Evolutionary conservation across 352 stramenopile species (phyloP), one percentile per base, ranked within the genome.

Genomic region (Peronospora belbahrii): DNA sequence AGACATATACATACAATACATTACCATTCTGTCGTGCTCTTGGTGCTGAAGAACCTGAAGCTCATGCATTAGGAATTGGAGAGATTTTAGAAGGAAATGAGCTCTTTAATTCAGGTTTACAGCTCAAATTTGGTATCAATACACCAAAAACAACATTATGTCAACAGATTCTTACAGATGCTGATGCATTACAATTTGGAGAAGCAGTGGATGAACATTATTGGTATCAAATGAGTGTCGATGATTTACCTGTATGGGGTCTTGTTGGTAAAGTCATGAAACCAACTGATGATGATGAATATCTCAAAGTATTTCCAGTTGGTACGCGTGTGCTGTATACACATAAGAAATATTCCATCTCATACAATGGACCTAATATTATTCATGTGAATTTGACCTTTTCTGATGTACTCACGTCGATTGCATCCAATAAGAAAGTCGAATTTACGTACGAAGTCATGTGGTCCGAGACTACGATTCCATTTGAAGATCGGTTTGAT

Each of bases 1-100:
- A 99, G 79, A 98, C 96, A 34, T 99, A 99, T 69, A 95, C 96
- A 62, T 99, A 99, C 83, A 99, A 98, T 68, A 91, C 73, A 40
- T 77, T 99, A 37, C 96, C 97, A 13, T 99, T 98, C 74, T 99
- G 97, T 65, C 95, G 95, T 41, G 62, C 74, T 0, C 4, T 57
- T 6, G 71, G 69, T n/a, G 88, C 96, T 14, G 83, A 98, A 32
- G 66, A 94, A 41, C 85, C 83, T 0, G 79, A 94, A 23, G 79
- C 83, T 5, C 78, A 94, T 49, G 77, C 81, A 15, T 57, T 93
- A 20, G 89, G 88, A 37, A 92, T 98, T 41, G 94, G 93, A n/a
- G 94, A 98, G 62, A 94, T 97, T 48, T 61, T 98, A 3, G 94
- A 97, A 38, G 94, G 94, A 25, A 95, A 97, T 49, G 87, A 97